These are phyloP conservation scores for Geotrichum europaeum DNA, from an alignment of 1,139 yeast species.

Conservation along the genomic window DNA sequence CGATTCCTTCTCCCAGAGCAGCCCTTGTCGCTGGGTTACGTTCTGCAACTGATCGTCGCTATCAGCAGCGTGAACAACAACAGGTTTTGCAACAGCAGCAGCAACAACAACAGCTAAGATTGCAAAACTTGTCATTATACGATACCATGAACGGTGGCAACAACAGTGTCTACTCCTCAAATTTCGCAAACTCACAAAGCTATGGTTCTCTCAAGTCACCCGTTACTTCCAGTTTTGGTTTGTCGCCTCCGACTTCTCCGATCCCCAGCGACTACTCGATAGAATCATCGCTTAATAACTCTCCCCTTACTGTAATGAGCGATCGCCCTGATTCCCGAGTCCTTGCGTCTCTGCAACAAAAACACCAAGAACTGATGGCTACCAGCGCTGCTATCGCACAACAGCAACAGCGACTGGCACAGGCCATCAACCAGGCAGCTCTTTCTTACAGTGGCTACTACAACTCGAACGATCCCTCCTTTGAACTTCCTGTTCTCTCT, in stretches of 20 bases:
- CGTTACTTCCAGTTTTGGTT: background rate
- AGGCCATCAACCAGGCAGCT: conserved; percentile 29
- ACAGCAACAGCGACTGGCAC: conserved; percentile 34
- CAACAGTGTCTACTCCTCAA: background rate
- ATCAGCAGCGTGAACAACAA: conserved; percentile 22
- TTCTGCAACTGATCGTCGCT: conserved; percentile 33
- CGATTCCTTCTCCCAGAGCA: conserved; percentile 26
- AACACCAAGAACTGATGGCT: conserved; percentile 37
- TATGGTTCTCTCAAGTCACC: conserved; percentile 9
- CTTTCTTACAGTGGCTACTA: conserved; percentile 6
- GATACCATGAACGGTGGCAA: background rate
- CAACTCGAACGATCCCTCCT: background rate
- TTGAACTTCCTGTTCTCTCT: conserved; percentile 8
- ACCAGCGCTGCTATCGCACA: conserved; percentile 33
- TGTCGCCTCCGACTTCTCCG: conserved; percentile 15
- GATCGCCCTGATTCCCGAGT: conserved; percentile 13
- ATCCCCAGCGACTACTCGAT: conserved; percentile 5
- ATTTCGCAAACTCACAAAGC: background rate
- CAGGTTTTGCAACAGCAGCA: conserved; percentile 13
- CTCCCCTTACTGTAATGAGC: background rate
- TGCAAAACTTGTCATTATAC: background rate
- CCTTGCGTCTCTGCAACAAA: conserved; percentile 33
- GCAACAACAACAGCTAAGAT: conserved; percentile 15
- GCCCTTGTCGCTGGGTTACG: conserved; percentile 32
- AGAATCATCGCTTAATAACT: background rate